Base-by-base conservation (phyloP, 2,329 filamentous ascomycete species). In the Leptographium wingfieldii region DNA sequence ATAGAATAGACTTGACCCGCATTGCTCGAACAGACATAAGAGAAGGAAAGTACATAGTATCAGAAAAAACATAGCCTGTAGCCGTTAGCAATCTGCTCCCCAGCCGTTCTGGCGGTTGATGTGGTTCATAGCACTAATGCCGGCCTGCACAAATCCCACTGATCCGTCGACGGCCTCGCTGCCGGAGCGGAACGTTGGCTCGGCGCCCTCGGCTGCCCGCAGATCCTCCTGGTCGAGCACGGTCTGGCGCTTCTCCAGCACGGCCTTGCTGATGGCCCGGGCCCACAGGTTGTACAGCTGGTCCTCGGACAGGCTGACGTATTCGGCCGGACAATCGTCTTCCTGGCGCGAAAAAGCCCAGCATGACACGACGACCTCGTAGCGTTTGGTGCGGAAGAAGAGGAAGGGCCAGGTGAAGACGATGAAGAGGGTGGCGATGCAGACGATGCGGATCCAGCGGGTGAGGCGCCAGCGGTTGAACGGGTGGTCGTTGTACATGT, bases 321-420 rank as follows among this genome's bases (percentile, higher is more conserved):
- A 87, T 29, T 72, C 69, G 64, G 73, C 78, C 3, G 67, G 58
- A 33, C 72, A 75, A 31, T 69, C 59, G 35, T 62, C 64, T 61
- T 64, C 33, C 69, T 68, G 11, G 4, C 68, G 66, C 3, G 78
- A 80, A 64, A 79, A 84, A 1, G 74, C 70, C 85, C 85, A 91
- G 40, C 84, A 76, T 0, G 80, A 78, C 27, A 76, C 74, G 3
- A 82, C 78, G 2, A 88, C 83, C 63, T 85, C 79, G 73, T 85
- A 91, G 56, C 81, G 77, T 68, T 81, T 83, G 1, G 87, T 91
- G 22, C 79, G 72, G 68, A 89, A 78, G 71, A 82, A 85, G 14
- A 91, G 76, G 60, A 81, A 79, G 0, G 87, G 87, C 87, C 87
- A 91, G 3, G 80, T 75, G 65, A 91, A 76, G 60, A 91, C 67